Evolutionary conservation across 2,329 filamentous ascomycete species (phyloP).

Genomic region (Aspergillus sp.): DNA sequence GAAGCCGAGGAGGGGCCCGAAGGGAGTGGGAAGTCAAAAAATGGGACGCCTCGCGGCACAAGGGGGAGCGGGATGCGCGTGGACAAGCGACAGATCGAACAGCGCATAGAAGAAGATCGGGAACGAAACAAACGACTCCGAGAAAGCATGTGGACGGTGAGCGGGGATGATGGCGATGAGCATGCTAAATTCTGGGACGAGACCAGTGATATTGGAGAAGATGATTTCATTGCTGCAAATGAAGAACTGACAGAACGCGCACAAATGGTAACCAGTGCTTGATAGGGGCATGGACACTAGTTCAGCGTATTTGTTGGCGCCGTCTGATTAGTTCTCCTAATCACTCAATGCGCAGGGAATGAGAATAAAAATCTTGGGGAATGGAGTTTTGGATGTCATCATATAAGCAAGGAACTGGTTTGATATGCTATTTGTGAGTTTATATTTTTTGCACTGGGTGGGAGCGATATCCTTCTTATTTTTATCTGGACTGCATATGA

Average conservation of each 20-base stretch:
- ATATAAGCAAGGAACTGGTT: not conserved
- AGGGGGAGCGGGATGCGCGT: conserved; percentile 51
- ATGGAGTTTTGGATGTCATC: not conserved
- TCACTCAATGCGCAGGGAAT: not conserved
- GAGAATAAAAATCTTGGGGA: not conserved
- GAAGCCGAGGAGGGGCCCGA: conserved; percentile 34
- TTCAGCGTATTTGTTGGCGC: not conserved
- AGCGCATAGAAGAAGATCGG: conserved; percentile 93
- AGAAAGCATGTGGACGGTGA: conserved; percentile 91
- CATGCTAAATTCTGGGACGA: conserved; percentile 83
- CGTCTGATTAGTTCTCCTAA: too few relatives aligned
- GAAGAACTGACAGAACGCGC: conserved; percentile 68
- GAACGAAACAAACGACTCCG: conserved; percentile 89
- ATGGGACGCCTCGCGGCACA: conserved; percentile 26
- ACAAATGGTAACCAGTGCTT: conserved; percentile 38
- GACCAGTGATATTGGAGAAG: conserved; percentile 79
- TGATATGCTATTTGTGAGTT: conserved; percentile 5
- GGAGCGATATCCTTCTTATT: not conserved
- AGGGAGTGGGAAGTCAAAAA: conserved; percentile 25
- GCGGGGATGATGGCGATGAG: conserved; percentile 65
- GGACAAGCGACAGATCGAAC: conserved; percentile 88
- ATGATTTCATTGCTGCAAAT: conserved; percentile 73
- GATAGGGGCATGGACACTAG: not conserved
- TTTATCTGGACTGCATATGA: conserved; percentile 1
- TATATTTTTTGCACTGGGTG: not conserved